phyloP scores from a whole-genome alignment of 2,329 filamentous ascomycete species.

The Fusarium sororula region DNA sequence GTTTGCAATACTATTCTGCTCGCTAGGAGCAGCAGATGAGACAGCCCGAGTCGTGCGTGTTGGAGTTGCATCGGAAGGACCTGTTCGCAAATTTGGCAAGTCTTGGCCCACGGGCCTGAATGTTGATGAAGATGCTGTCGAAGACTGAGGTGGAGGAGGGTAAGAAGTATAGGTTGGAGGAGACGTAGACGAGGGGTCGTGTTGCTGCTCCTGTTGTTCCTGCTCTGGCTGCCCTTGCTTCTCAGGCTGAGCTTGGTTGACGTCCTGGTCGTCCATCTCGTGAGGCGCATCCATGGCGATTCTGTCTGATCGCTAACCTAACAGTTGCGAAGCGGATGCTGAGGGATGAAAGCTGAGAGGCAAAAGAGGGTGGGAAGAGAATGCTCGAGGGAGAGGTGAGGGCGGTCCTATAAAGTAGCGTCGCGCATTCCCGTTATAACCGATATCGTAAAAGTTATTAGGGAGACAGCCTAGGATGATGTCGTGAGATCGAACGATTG shows the following conservation, averaged over 20 bases:
- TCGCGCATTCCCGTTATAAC: slow-evolving; percentile 35
- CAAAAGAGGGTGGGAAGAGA: slow-evolving; percentile 4
- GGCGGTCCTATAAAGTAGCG: slow-evolving; percentile 18
- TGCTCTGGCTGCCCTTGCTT: not conserved
- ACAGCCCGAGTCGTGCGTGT: slow-evolving; percentile 17
- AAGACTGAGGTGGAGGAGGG: slow-evolving; percentile 15
- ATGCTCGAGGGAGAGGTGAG: slow-evolving; percentile 18
- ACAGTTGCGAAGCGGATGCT: slow-evolving; percentile 19
- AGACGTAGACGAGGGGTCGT: not conserved
- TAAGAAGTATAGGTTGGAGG: not conserved
- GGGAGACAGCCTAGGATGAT: not conserved
- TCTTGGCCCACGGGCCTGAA: not conserved
- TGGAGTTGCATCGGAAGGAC: not conserved
- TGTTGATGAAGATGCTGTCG: slow-evolving; percentile 25
- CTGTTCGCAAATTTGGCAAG: slow-evolving; percentile 9
- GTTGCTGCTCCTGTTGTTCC: not conserved
- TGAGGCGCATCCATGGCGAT: slow-evolving; percentile 37
- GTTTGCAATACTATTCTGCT: slow-evolving; percentile 27
- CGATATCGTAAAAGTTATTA: not conserved
- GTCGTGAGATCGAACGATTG: not conserved
- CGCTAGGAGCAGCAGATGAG: slow-evolving; percentile 30
- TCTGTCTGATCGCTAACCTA: slow-evolving; percentile 26
- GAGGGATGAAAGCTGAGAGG: slow-evolving; percentile 2
- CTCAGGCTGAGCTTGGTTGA: slow-evolving; percentile 3
- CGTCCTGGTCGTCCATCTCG: slow-evolving; percentile 17